These are phyloP conservation scores for Hortiboletus rubellus DNA, from an alignment of 1,284 basidiomycete genomes.

Conservation along the genomic window DNA sequence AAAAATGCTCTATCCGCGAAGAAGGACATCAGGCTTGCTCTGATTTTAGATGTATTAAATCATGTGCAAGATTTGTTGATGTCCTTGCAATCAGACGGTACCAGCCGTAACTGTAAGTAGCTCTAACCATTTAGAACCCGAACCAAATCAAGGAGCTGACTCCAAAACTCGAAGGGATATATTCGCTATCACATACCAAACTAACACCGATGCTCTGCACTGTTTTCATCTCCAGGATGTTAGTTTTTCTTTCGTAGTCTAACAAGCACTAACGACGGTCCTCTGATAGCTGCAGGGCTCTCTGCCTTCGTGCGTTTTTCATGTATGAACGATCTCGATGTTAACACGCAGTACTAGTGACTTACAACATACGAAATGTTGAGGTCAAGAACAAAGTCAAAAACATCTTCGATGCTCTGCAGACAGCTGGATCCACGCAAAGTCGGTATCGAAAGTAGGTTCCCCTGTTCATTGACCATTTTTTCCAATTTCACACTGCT, in stretches of 20 bases:
- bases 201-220: conserved; percentile 24
- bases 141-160: background rate
- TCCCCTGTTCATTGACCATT: no score
- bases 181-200: conserved; percentile 19
- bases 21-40: conserved; percentile 15
- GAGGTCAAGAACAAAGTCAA: conserved; percentile 12
- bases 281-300: conserved; percentile 22
- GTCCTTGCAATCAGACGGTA: conserved; percentile 13
- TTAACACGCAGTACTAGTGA: conserved; percentile 11
- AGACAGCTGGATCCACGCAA: background rate
- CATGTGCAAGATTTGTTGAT: conserved; percentile 15
- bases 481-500: no score
- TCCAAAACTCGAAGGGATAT: conserved; percentile 7
- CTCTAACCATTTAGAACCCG: background rate
- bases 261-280: conserved; percentile 2
- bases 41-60: conserved; percentile 10
- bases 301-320: conserved; percentile 28
- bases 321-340: no score
- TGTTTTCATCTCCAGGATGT: conserved; percentile 32
- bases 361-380: conserved; percentile 12
- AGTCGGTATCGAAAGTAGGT: conserved; percentile 21
- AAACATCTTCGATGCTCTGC: conserved; percentile 16
- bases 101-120: conserved; percentile 20
- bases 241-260: background rate
- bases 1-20: conserved; percentile 28